These are phyloP conservation scores for Coccomyxa subellipsoidea DNA, from an alignment of 163 green algal species.

Conservation along the genomic window DNA sequence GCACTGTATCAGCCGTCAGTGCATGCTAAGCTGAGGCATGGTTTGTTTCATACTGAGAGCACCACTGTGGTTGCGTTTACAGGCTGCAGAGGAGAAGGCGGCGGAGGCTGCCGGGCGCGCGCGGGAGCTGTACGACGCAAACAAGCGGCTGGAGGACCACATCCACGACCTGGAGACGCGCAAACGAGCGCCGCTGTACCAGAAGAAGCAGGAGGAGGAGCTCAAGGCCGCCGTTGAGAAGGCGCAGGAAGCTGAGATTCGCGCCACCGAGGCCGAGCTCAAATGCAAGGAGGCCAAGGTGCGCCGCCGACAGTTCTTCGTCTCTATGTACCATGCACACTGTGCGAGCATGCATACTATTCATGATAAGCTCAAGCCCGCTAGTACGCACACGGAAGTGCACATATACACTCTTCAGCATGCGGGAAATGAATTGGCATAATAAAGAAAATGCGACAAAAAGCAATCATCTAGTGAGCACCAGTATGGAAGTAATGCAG, in stretches of 20 bases:
- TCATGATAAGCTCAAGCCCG: too few relatives aligned
- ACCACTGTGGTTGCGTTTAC: background rate
- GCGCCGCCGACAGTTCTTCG: too few relatives aligned
- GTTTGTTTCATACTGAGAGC: background rate
- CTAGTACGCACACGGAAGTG: too few relatives aligned
- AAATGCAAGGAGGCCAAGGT: conserved; percentile 61
- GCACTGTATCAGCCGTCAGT: background rate
- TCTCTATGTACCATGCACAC: too few relatives aligned
- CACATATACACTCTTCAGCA: too few relatives aligned
- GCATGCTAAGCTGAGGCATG: background rate
- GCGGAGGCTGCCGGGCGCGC: conserved; percentile 41
- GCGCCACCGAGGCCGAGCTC: conserved; percentile 60
- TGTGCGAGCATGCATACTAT: too few relatives aligned
- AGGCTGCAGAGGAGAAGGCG: conserved; percentile 39
- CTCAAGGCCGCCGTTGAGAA: conserved; percentile 71
- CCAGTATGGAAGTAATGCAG: too few relatives aligned
- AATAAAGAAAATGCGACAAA: too few relatives aligned
- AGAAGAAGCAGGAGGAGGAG: conserved; percentile 89
- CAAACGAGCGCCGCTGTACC: conserved; percentile 85
- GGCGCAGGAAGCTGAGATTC: conserved; percentile 60
- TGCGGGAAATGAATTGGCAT: too few relatives aligned
- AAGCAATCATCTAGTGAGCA: too few relatives aligned
- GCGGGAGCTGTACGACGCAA: conserved; percentile 58
- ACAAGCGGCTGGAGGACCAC: conserved; percentile 67
- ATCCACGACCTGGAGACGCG: conserved; percentile 80